Percentiles rank a stretch among this genome's conserved stretches.
phyloP scores from a whole-genome alignment of 345 rosid species.

The Moricandia moricandioides region DNA sequence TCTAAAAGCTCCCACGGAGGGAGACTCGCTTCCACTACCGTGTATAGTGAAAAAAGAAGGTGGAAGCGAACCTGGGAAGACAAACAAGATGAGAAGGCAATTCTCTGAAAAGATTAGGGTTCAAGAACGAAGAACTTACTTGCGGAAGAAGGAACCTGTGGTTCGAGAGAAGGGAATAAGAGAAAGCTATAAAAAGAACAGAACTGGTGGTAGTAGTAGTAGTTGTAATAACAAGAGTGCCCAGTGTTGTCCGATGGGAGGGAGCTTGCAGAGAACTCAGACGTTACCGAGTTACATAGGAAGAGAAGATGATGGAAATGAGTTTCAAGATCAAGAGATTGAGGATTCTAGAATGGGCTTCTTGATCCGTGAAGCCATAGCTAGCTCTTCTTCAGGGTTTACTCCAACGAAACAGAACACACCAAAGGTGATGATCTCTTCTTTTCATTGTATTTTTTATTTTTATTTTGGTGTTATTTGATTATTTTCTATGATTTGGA shows the following conservation, averaged over 20 bases:
- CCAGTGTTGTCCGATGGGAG: constrained; percentile 21
- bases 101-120: constrained; percentile 41
- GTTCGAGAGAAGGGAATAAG: constrained; percentile 25
- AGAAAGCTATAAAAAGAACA: constrained; percentile 17
- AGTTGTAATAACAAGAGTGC: neutral
- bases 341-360: constrained; percentile 56
- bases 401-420: constrained; percentile 29
- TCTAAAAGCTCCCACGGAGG: constrained; percentile 15
- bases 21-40: constrained; percentile 28
- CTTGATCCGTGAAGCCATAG: constrained; percentile 48
- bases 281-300: constrained; percentile 51
- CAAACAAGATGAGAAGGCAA: constrained; percentile 37
- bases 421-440: constrained; percentile 20
- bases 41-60: constrained; percentile 27
- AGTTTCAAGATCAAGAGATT: constrained; percentile 44
- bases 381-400: constrained; percentile 30
- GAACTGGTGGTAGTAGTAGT: neutral
- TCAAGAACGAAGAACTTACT: constrained; percentile 37
- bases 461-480: neutral
- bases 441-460: neutral
- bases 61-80: constrained; percentile 33
- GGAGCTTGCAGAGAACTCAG: constrained; percentile 47
- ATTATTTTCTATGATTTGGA: neutral
- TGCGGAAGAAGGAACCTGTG: constrained; percentile 24
- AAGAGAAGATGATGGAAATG: constrained; percentile 35